These are phyloP conservation scores for Termitomyces heimii DNA, from an alignment of 768 basidiomycete species.

Conservation along the genomic window DNA sequence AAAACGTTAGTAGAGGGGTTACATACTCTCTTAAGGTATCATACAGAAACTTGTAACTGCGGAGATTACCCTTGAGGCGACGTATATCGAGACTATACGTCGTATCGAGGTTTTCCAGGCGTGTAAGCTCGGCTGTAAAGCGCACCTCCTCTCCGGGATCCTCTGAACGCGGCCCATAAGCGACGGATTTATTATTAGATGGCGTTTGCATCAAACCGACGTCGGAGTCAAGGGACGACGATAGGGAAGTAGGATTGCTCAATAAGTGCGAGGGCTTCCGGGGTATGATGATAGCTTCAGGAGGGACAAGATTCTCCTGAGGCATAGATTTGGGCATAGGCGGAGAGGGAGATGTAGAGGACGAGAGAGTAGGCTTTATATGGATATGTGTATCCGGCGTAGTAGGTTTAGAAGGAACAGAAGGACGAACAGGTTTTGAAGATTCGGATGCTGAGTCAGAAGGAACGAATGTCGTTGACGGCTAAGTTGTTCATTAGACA, in stretches of 20 bases:
- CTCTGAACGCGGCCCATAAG: slow-evolving; percentile 53
- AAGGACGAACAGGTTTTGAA: neutral
- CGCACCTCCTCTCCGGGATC: slow-evolving; percentile 90
- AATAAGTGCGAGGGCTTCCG: neutral
- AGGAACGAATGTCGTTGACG: neutral
- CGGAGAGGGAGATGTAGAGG: neutral
- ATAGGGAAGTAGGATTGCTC: neutral
- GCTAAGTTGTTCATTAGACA: neutral
- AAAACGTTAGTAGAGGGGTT: neutral
- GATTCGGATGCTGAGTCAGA: neutral
- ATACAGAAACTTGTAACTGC: slow-evolving; percentile 82
- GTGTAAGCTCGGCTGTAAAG: slow-evolving; percentile 89
- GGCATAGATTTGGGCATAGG: neutral
- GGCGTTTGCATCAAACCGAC: slow-evolving; percentile 27
- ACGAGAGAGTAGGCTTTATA: neutral
- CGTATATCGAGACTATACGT: slow-evolving; percentile 88
- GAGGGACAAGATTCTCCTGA: neutral
- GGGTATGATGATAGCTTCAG: neutral
- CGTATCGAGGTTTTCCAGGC: slow-evolving; percentile 73
- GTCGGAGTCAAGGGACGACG: neutral
- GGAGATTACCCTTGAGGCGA: slow-evolving; percentile 78
- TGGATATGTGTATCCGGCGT: neutral
- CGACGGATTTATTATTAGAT: neutral
- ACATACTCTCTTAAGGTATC: slow-evolving; percentile 27
- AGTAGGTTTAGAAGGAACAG: neutral